Percentiles rank a stretch among this genome's conserved stretches.
Conservation (phyloP, 805 yeast genomes). For the Candida sithepensis region DNA sequence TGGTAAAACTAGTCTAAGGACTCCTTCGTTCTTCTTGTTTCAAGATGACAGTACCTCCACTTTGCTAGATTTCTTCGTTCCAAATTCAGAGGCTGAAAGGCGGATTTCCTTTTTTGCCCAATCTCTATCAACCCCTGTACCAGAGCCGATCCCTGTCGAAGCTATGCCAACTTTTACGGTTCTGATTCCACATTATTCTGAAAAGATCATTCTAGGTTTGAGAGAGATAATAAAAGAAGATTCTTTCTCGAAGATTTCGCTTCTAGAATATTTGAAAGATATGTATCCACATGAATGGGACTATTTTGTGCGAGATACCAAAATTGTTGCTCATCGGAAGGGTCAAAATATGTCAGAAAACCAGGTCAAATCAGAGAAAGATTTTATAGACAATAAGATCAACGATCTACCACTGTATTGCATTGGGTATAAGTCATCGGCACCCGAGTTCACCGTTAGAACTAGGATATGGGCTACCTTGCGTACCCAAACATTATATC, state of each 20-base stretch:
- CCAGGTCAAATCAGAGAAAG: constrained; percentile 35
- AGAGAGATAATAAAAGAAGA: constrained; percentile 46
- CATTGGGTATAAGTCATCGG: constrained; percentile 67
- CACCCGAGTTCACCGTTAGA: constrained; percentile 59
- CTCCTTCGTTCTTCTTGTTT: constrained; percentile 45
- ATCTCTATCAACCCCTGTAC: constrained; percentile 44
- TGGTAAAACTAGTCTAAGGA: constrained; percentile 29
- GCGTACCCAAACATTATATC: constrained; percentile 76
- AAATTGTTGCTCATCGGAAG: constrained; percentile 56
- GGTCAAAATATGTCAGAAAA: constrained; percentile 31
- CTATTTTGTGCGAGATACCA: constrained; percentile 73
- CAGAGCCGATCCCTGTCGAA: constrained; percentile 44
- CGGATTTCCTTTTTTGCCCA: constrained; percentile 53
- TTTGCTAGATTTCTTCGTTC: constrained; percentile 37
- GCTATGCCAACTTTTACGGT: constrained; percentile 51
- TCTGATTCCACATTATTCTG: constrained; percentile 50
- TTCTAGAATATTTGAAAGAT: constrained; percentile 75
- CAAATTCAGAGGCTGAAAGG: constrained; percentile 49
- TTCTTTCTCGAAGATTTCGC: constrained; percentile 44
- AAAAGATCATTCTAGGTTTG: constrained; percentile 41
- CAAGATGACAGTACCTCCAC: constrained; percentile 44
- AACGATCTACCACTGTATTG: constrained; percentile 68
- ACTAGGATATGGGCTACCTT: constrained; percentile 87
- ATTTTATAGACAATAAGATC: constrained; percentile 38
- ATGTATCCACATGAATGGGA: constrained; percentile 78